A percentile compares a stretch with the other conserved stretches of the same genome.
Conservation (phyloP, 768 basidiomycete species). For the Naganishia kalamii region DNA sequence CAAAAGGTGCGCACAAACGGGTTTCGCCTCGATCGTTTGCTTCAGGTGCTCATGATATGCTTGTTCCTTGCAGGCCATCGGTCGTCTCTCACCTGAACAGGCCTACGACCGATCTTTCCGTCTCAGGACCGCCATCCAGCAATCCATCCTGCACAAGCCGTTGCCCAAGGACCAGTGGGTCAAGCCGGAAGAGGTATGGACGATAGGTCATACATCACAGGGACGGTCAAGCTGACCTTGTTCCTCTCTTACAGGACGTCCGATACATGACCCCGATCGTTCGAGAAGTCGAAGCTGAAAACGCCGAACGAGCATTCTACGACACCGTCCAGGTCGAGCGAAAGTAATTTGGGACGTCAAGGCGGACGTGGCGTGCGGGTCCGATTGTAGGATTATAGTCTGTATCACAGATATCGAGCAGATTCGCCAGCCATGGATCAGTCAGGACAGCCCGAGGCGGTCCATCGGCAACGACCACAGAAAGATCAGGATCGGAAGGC, state of each 20-base stretch:
- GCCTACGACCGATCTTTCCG: conserved; percentile 86
- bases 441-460: too few species aligned
- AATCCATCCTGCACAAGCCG: conserved; percentile 67
- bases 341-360: conserved; percentile 48
- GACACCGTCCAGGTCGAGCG: conserved; percentile 68
- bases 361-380: background rate
- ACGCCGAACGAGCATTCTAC: conserved; percentile 70
- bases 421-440: background rate
- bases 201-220: too few species aligned
- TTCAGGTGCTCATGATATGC: background rate
- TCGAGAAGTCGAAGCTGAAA: conserved; percentile 64
- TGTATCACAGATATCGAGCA: conserved; percentile 12
- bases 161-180: conserved; percentile 78
- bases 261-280: conserved; percentile 83
- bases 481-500: too few species aligned
- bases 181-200: conserved; percentile 64
- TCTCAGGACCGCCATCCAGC: conserved; percentile 64
- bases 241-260: conserved; percentile 57
- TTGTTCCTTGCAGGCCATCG: conserved; percentile 60
- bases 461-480: too few species aligned
- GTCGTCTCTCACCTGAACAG: conserved; percentile 70
- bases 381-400: conserved; percentile 14
- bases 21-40: background rate
- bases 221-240: background rate
- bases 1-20: conserved; percentile 34